Percentiles rank a stretch among this genome's conserved stretches.
Conservation (phyloP, 805 yeast species). For the Scheffersomyces stipitis region DNA sequence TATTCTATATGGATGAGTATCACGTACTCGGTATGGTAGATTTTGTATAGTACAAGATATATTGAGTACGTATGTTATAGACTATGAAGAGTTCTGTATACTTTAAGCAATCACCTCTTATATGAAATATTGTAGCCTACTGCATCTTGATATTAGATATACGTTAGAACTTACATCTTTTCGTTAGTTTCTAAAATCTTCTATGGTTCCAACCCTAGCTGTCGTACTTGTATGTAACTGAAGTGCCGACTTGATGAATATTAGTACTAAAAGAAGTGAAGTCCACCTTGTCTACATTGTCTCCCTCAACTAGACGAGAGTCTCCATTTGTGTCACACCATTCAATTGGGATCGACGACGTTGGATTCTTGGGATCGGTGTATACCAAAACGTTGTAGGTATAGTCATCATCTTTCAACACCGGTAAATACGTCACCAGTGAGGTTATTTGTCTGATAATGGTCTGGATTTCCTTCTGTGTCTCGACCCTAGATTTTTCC, state of each 20-base stretch:
- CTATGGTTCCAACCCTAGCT: too few species aligned
- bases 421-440: constrained; percentile 81
- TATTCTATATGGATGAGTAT: too few species aligned
- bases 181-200: too few species aligned
- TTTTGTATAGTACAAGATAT: too few species aligned
- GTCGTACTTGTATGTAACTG: constrained; percentile 57
- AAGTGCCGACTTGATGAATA: constrained; percentile 68
- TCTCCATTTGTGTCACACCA: constrained; percentile 77
- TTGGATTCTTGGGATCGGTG: constrained; percentile 55
- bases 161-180: too few species aligned
- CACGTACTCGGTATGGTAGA: too few species aligned
- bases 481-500: constrained; percentile 42
- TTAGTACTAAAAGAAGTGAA: constrained; percentile 68
- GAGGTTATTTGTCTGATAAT: constrained; percentile 88
- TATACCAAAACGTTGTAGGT: constrained; percentile 85
- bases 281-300: constrained; percentile 61
- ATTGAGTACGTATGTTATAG: too few species aligned
- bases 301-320: constrained; percentile 51
- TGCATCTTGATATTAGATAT: too few species aligned
- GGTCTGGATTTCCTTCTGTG: constrained; percentile 77
- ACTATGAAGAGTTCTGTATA: too few species aligned
- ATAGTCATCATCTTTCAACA: constrained; percentile 55
- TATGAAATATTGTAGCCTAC: too few species aligned
- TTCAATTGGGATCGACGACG: constrained; percentile 66
- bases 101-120: too few species aligned